Conservation (phyloP, 768 basidiomycete species). For the Hebeloma cylindrosporum region DNA sequence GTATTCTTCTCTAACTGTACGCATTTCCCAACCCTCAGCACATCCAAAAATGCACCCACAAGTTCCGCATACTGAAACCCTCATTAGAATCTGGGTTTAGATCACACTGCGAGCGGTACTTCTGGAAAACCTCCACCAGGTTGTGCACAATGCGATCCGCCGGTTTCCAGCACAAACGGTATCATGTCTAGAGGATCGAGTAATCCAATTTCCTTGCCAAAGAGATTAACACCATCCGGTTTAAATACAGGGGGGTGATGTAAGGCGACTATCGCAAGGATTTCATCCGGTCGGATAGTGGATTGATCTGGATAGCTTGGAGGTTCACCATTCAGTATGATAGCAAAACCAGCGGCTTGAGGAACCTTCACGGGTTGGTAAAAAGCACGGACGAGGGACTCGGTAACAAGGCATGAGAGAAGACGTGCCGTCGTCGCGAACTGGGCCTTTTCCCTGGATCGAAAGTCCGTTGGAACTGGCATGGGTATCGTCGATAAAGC, state of each 20-base stretch:
- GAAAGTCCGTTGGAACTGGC: background rate
- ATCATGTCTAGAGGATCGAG: slow-evolving; percentile 58
- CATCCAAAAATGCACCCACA: slow-evolving; percentile 23
- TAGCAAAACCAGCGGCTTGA: slow-evolving; percentile 38
- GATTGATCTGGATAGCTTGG: slow-evolving; percentile 25
- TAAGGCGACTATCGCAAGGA: slow-evolving; percentile 50
- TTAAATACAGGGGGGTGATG: slow-evolving; percentile 47
- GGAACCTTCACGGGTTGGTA: slow-evolving; percentile 41
- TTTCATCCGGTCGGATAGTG: slow-evolving; percentile 32
- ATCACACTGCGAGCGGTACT: slow-evolving; percentile 10
- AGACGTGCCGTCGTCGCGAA: slow-evolving; percentile 51
- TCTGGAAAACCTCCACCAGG: slow-evolving; percentile 7
- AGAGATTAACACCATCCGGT: slow-evolving; percentile 26
- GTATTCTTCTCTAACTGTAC: slow-evolving; percentile 20
- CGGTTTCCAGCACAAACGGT: slow-evolving; percentile 39
- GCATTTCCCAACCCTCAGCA: slow-evolving; percentile 29
- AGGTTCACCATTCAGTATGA: slow-evolving; percentile 39
- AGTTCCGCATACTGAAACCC: slow-evolving; percentile 30
- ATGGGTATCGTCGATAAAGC: background rate
- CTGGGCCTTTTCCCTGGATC: slow-evolving; percentile 40
- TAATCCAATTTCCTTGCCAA: slow-evolving; percentile 43
- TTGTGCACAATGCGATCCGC: background rate
- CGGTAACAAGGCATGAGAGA: slow-evolving; percentile 58
- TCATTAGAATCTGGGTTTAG: slow-evolving; percentile 1
- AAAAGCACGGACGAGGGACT: slow-evolving; percentile 49